Evolutionary conservation across 352 stramenopile genomes (phyloP).

Genomic region (Peronospora belbahrii): DNA sequence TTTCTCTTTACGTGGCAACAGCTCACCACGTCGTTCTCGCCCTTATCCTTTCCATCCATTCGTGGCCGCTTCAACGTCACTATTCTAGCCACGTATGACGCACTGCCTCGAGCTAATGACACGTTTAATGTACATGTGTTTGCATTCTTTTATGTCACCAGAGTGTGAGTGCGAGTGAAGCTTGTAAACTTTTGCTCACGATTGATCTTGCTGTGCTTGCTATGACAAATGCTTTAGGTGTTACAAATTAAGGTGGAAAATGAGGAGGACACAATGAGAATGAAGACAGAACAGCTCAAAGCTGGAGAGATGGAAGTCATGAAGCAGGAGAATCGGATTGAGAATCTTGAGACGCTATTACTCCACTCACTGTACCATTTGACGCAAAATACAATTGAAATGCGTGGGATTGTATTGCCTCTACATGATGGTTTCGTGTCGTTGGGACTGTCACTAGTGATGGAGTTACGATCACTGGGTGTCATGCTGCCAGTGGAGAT

Average conservation of each 20-base stretch:
- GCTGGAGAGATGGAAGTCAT: slow-evolving; percentile 7
- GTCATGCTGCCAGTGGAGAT: slow-evolving; percentile 32
- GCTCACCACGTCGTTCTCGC: slow-evolving; percentile 8
- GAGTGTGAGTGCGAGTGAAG: no score
- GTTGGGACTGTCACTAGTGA: slow-evolving; percentile 31
- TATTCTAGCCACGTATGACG: slow-evolving; percentile 15
- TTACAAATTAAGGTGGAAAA: background rate
- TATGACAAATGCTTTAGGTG: no score
- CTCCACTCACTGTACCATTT: slow-evolving; percentile 18
- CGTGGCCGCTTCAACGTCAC: slow-evolving; percentile 3
- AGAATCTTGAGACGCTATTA: slow-evolving; percentile 21
- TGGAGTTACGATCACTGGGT: slow-evolving; percentile 29
- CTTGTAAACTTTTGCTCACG: no score
- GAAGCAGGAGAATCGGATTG: slow-evolving; percentile 9
- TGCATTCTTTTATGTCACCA: no score
- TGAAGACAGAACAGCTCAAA: slow-evolving; percentile 23
- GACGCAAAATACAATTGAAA: slow-evolving; percentile 10
- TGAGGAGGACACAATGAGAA: slow-evolving; percentile 16
- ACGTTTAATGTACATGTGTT: no score
- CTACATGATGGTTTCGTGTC: slow-evolving; percentile 31
- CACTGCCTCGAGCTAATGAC: slow-evolving; percentile 15
- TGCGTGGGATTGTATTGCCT: slow-evolving; percentile 33
- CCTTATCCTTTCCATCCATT: background rate
- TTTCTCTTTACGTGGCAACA: slow-evolving; percentile 27
- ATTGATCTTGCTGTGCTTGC: no score